These are phyloP conservation scores for Polytolypa hystricis DNA, from an alignment of 2,329 filamentous ascomycete species.

Conservation along the genomic window DNA sequence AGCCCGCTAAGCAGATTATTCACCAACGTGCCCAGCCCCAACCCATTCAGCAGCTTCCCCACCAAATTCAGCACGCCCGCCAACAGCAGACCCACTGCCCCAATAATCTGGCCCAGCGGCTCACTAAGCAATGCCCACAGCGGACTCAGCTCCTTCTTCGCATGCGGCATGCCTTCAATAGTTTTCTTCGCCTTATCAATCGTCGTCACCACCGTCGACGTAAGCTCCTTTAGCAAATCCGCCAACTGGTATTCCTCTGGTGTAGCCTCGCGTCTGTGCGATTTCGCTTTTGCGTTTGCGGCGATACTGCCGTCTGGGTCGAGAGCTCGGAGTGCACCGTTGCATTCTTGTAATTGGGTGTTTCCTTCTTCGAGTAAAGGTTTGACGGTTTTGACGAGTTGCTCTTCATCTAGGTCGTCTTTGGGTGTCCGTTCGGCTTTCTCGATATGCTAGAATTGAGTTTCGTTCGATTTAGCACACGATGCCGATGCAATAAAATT, in stretches of 20 bases:
- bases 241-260: slow-evolving; percentile 78
- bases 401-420: slow-evolving; percentile 82
- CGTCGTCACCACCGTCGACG: slow-evolving; percentile 65
- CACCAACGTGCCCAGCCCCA: slow-evolving; percentile 72
- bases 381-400: slow-evolving; percentile 74
- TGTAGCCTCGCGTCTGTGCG: slow-evolving; percentile 61
- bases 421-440: slow-evolving; percentile 67
- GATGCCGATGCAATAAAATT: slow-evolving; percentile 9
- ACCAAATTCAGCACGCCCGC: slow-evolving; percentile 76
- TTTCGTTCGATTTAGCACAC: slow-evolving; percentile 17
- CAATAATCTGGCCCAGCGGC: slow-evolving; percentile 85
- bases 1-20: slow-evolving; percentile 65
- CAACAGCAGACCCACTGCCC: slow-evolving; percentile 73
- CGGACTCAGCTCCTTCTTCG: slow-evolving; percentile 89
- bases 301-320: slow-evolving; percentile 83
- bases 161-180: slow-evolving; percentile 83
- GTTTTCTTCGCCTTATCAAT: slow-evolving; percentile 84
- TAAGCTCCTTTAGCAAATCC: slow-evolving; percentile 74
- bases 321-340: slow-evolving; percentile 74
- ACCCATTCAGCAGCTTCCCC: slow-evolving; percentile 64
- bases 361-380: slow-evolving; percentile 80
- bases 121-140: slow-evolving; percentile 66
- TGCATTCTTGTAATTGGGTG: slow-evolving; percentile 72
- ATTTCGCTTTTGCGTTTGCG: slow-evolving; percentile 71
- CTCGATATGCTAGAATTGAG: slow-evolving; percentile 54